phyloP scores from a whole-genome alignment of 106 monocot species.

The Gastrodia elata region DNA sequence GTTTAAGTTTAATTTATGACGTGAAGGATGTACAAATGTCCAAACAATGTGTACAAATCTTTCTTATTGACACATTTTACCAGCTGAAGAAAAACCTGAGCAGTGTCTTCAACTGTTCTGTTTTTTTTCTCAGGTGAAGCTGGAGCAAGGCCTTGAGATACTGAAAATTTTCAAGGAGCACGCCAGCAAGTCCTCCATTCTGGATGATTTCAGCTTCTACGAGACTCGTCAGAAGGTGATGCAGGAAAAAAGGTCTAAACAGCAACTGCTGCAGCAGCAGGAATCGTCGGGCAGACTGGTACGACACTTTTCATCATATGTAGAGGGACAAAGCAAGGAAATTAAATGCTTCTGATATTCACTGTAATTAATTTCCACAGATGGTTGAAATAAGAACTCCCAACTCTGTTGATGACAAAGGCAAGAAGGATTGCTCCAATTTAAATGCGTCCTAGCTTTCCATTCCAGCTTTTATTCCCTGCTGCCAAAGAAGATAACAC shows the following conservation, averaged over 20 bases:
- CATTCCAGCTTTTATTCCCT: no score
- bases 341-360: no score
- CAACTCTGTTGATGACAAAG: constrained; percentile 17
- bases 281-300: constrained; percentile 69
- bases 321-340: no score
- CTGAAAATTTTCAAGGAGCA: constrained; percentile 82
- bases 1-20: no score
- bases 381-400: constrained; percentile 11
- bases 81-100: constrained; percentile 45
- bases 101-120: constrained; percentile 65
- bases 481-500: no score
- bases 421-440: constrained; percentile 15
- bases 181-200: constrained; percentile 51
- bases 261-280: constrained; percentile 57
- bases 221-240: constrained; percentile 65
- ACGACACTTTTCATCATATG: no score
- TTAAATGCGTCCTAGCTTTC: no score
- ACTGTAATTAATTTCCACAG: constrained; percentile 19
- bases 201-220: constrained; percentile 83
- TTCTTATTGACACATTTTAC: neutral
- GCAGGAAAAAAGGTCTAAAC: constrained; percentile 57
- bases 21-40: no score
- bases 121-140: constrained; percentile 37
- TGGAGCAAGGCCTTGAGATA: constrained; percentile 71
- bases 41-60: neutral